phyloP scores from a whole-genome alignment of 2,329 filamentous ascomycete genomes.

The Fusarium camptoceras region DNA sequence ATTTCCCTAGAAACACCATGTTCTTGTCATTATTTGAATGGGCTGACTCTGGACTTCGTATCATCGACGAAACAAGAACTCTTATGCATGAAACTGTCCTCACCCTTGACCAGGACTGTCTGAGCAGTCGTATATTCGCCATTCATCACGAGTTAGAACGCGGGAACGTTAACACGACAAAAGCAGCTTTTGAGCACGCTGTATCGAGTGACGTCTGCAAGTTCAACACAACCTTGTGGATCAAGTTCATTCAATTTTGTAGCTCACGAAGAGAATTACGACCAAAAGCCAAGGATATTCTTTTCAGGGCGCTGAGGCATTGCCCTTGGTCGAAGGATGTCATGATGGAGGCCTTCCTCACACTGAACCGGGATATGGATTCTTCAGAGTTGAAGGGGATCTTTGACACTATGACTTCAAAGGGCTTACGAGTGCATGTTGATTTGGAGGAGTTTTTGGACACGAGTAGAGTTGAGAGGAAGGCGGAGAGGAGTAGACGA shows the following conservation, averaged over 20 bases:
- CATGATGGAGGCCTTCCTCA: slow-evolving; percentile 64
- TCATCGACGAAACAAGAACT: slow-evolving; percentile 81
- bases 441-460: slow-evolving; percentile 63
- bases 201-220: slow-evolving; percentile 56
- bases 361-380: slow-evolving; percentile 58
- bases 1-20: slow-evolving; percentile 81
- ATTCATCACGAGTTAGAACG: slow-evolving; percentile 62
- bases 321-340: slow-evolving; percentile 64
- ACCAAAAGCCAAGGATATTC: slow-evolving; percentile 59
- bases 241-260: slow-evolving; percentile 63
- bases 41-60: slow-evolving; percentile 76
- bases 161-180: slow-evolving; percentile 63
- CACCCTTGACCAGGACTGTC: slow-evolving; percentile 53
- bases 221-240: slow-evolving; percentile 61
- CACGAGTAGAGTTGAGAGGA: slow-evolving; percentile 46
- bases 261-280: slow-evolving; percentile 53
- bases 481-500: slow-evolving; percentile 11
- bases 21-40: slow-evolving; percentile 80
- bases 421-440: slow-evolving; percentile 63
- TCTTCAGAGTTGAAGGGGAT: slow-evolving; percentile 62
- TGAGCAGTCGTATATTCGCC: slow-evolving; percentile 61
- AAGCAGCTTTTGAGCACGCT: slow-evolving; percentile 65
- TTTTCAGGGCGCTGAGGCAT: slow-evolving; percentile 60
- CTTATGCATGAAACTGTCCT: slow-evolving; percentile 68
- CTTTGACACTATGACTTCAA: slow-evolving; percentile 60